phyloP scores from a whole-genome alignment of 768 basidiomycete species.

The Amanita polypyramis region DNA sequence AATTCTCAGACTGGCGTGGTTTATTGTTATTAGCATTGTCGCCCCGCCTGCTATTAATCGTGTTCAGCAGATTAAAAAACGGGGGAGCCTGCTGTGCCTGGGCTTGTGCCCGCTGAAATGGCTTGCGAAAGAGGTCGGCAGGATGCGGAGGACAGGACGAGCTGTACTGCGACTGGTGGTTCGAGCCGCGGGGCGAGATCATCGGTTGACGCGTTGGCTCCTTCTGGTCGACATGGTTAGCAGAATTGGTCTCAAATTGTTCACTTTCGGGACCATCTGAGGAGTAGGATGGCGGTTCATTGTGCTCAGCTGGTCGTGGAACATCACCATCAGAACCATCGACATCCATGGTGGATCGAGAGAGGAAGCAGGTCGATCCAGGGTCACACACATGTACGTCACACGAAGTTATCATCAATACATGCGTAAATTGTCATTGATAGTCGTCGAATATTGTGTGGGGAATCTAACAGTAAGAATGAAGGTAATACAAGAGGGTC shows the following conservation, averaged over 20 bases:
- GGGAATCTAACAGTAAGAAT: background rate
- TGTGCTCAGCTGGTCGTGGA: background rate
- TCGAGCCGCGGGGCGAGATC: slow-evolving; percentile 1
- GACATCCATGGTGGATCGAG: background rate
- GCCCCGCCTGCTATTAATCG: background rate
- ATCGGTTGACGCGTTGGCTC: background rate
- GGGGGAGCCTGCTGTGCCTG: background rate
- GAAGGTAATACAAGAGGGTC: background rate
- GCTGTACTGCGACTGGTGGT: background rate
- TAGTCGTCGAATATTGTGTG: background rate
- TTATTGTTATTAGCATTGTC: background rate
- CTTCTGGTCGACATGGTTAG: background rate
- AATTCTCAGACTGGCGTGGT: background rate
- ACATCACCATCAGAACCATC: slow-evolving; percentile 2
- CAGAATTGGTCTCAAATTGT: background rate
- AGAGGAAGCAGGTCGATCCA: background rate
- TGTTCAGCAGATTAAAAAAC: slow-evolving; percentile 8
- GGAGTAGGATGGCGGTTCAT: background rate
- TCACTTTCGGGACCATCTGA: slow-evolving; percentile 1
- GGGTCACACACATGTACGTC: background rate
- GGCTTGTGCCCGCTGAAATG: background rate
- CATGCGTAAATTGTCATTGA: background rate
- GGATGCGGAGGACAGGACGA: background rate
- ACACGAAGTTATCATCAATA: background rate
- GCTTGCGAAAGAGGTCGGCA: slow-evolving; percentile 2